Base-by-base conservation (phyloP, 2,329 filamentous ascomycete genomes). In the Ilyonectria mors-panacis region DNA sequence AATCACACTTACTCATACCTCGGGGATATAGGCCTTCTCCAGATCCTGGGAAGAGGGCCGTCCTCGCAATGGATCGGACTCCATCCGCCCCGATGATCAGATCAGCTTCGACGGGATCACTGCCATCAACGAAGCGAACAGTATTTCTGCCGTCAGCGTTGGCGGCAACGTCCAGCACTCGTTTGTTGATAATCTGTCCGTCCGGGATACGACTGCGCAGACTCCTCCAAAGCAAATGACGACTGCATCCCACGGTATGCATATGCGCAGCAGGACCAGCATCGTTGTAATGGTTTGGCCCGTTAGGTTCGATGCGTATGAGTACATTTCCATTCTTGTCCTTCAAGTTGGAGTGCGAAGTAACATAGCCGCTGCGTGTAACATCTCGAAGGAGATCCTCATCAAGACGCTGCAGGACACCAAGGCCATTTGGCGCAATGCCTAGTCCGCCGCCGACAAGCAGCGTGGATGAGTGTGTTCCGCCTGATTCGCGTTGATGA, bases 61-160 rank as follows among this genome's bases (percentile, higher is more conserved):
- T 57, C 51, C 72, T 76, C 8, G 65, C 60, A 8, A 51, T 61
- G 45, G 72, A 72, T 9, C 65, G 67, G 5, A 77, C 53, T 3
- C 75, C 75, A 37, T 77, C 75, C 1, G 75, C 75, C 2, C 75
- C 75, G 39, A 77, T 70, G 8, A 77, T 66, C 10, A 77, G 45
- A 44, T 77, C 74, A 1, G 63, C 75, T 23, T 77, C 72, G 9
- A 70, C 58, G 0, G 70, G 21, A 6, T 71, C 56, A 23, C 70
- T 68, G 2, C 65, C 74, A 21, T 77, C 75, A 6, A 51, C 66
- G 50, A 77, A 76, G 13, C 51, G 64, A 47, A 77, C 48, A 1
- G 58, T 19, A 23, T 76, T 75, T 28, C 47, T 63, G 10, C 73
- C 67, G 1, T 70, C 35, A 0, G 66, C 9, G 13, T 67, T 70